These are phyloP conservation scores for Sporothrix phasma DNA, from an alignment of 2,329 filamentous ascomycete genomes.

Conservation along the genomic window DNA sequence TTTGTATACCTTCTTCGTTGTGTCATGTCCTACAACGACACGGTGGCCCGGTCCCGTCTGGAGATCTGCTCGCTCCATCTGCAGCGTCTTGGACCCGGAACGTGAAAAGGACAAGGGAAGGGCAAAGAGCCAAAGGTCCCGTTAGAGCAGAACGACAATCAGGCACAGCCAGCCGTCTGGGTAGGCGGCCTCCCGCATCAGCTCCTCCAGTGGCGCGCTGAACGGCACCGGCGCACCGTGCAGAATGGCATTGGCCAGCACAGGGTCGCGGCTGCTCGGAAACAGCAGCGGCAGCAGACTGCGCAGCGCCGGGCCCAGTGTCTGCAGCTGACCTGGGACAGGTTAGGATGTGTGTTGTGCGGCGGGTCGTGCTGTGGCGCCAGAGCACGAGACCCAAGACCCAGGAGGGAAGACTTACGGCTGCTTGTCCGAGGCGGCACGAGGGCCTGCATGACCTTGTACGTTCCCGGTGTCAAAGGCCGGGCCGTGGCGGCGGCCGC, in stretches of 20 bases:
- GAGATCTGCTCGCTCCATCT: too few species aligned
- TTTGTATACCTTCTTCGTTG: too few species aligned
- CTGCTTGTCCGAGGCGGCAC: constrained; percentile 41
- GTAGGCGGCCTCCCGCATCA: constrained; percentile 76
- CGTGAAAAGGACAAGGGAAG: not conserved
- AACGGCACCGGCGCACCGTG: constrained; percentile 82
- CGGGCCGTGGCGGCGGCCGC: constrained; percentile 17
- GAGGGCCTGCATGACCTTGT: constrained; percentile 67
- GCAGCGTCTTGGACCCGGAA: not conserved
- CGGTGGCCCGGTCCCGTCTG: too few species aligned
- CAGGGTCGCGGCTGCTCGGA: constrained; percentile 71
- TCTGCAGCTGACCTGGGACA: constrained; percentile 29
- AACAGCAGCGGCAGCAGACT: constrained; percentile 70
- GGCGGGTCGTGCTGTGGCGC: not conserved
- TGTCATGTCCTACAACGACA: too few species aligned
- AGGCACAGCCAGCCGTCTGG: constrained; percentile 87
- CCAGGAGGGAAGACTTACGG: constrained; percentile 25
- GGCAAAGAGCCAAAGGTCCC: not conserved
- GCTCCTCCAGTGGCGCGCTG: constrained; percentile 65
- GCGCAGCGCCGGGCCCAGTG: constrained; percentile 68
- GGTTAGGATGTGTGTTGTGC: not conserved
- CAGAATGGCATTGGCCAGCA: constrained; percentile 73
- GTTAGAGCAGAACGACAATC: constrained; percentile 53
- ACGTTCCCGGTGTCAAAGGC: constrained; percentile 33
- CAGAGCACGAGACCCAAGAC: not conserved